Base-by-base conservation (phyloP, 352 stramenopile genomes). In the Phytopythium delawarense region DNA sequence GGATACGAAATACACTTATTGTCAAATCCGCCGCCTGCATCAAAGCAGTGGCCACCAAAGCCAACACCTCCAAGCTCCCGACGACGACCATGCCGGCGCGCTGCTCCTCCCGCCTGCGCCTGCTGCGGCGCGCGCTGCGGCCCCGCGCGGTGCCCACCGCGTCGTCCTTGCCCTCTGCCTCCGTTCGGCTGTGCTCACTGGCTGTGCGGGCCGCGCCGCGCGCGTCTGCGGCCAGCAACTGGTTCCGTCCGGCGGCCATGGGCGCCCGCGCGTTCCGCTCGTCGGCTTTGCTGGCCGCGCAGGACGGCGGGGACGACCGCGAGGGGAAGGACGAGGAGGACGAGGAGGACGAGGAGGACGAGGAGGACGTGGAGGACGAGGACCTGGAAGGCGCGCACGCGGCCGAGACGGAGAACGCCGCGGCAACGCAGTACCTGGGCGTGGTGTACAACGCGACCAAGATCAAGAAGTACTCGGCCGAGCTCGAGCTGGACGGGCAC, bases 401-500 rank as follows among this genome's bases (percentile, higher is more conserved):
- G 32, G 75, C 57, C 0, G 71, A 69, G 25, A 73, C 68, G 16
- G 73, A 84, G 54, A 57, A 66, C 15, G 56, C 60, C 2, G 66
- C 74, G 15, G 59, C 71, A 49, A 68, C 69, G 11, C 59, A 84
- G 34, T 92, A 87, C 70, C 69, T 91, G 48, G 86, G 86, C 56
- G 80, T 94, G 15, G 73, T 74, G 15, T 93, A 83, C 66, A 72
- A 91, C 63, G 70, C 66, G 11, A 53, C 64, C 11, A 89, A 88
- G n/a, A 76, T 93, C 46, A 94, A 94, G 64, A 92, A 92, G 66
- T 92, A 89, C 70, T 89, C 76, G 65, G 84, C 86, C 0, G 81
- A 91, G 55, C 59, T 94, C 18, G 66, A 85, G 42, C 70, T 94
- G 9, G 85, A 91, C 48, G 70, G 77, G 34, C 65, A 89, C 44